Conservation (phyloP, 2,329 filamentous ascomycete species). For the Tolypocladium guangdongense region DNA sequence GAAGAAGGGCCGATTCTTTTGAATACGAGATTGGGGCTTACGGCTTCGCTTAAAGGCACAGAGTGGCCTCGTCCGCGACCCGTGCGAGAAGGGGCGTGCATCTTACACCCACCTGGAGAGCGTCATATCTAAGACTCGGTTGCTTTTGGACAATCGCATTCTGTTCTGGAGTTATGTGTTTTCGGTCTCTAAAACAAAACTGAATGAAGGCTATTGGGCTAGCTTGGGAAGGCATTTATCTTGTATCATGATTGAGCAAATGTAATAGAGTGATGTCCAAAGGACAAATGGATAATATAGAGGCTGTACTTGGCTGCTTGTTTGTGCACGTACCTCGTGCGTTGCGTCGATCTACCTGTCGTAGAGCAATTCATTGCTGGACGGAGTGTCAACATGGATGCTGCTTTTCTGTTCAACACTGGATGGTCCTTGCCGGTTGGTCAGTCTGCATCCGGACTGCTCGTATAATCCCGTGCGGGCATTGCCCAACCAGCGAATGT, state of each 20-base stretch:
- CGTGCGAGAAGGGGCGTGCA: not conserved
- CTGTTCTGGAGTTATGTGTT: not conserved
- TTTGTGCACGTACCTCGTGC: too few relatives aligned
- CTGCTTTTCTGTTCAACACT: too few relatives aligned
- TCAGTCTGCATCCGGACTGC: too few relatives aligned
- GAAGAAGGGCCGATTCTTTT: slow-evolving; percentile 32
- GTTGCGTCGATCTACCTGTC: not conserved
- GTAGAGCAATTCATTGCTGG: not conserved
- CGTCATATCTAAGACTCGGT: not conserved
- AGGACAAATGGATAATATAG: not conserved
- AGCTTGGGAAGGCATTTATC: not conserved
- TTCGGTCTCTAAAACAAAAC: not conserved
- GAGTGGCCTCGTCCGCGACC: not conserved
- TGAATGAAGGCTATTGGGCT: not conserved
- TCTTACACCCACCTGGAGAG: not conserved
- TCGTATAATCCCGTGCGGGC: too few relatives aligned
- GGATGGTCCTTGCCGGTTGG: too few relatives aligned
- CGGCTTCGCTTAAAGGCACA: not conserved
- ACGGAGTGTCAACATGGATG: not conserved
- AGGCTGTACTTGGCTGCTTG: not conserved
- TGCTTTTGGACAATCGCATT: not conserved
- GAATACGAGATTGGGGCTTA: slow-evolving; percentile 2
- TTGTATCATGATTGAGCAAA: not conserved
- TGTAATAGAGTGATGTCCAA: not conserved
- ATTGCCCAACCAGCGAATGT: too few relatives aligned